Evolutionary conservation across 2,329 filamentous ascomycete species (phyloP).

Genomic region (Lachnellula hyalina): DNA sequence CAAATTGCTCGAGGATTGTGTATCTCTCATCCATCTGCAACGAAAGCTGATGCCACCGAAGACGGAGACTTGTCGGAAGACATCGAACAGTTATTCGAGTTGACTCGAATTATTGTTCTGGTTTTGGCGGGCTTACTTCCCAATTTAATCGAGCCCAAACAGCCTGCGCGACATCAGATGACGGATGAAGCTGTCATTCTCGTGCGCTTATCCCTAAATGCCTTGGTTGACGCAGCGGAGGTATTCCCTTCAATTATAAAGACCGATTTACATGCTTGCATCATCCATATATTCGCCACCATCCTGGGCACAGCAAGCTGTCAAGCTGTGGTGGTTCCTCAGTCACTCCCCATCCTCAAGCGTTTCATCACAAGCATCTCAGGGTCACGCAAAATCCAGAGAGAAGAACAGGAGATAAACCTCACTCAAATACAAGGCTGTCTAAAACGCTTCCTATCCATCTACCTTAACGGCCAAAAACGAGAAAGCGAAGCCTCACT

Average conservation of each 20-base stretch:
- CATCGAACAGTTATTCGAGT: constrained; percentile 94
- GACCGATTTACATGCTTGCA: constrained; percentile 91
- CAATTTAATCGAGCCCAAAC: constrained; percentile 61
- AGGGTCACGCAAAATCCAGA: constrained; percentile 36
- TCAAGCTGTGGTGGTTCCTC: constrained; percentile 82
- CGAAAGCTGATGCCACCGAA: constrained; percentile 57
- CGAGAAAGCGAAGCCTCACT: constrained; percentile 71
- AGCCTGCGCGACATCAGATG: constrained; percentile 66
- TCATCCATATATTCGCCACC: constrained; percentile 92
- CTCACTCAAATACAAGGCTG: constrained; percentile 69
- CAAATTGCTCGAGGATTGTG: constrained; percentile 89
- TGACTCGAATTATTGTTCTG: constrained; percentile 92
- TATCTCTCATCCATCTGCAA: constrained; percentile 83
- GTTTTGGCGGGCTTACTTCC: constrained; percentile 85
- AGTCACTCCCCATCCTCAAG: constrained; percentile 85
- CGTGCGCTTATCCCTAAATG: constrained; percentile 73
- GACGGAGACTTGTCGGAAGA: constrained; percentile 87
- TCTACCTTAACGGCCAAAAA: constrained; percentile 70
- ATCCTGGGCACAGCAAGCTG: constrained; percentile 83
- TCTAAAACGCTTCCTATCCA: constrained; percentile 74
- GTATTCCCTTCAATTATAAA: constrained; percentile 97
- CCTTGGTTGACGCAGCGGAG: constrained; percentile 88
- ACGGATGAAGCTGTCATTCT: constrained; percentile 83
- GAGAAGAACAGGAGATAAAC: constrained; percentile 33
- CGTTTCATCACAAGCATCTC: constrained; percentile 79